phyloP scores from a whole-genome alignment of 768 basidiomycete species.

The Guyanaporus albipodus region DNA sequence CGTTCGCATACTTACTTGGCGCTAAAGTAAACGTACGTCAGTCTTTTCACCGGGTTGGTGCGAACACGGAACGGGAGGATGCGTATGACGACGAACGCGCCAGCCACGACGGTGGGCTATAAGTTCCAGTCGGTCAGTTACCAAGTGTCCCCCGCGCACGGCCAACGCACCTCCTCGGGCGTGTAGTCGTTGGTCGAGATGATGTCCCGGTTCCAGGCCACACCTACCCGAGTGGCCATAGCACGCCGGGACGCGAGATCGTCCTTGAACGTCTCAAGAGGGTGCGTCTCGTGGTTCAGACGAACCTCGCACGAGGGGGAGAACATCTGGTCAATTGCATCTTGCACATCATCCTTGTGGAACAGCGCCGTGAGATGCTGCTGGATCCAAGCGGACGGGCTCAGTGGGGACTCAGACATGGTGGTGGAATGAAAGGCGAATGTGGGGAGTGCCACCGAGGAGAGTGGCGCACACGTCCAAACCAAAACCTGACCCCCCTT shows the following conservation, averaged over 20 bases:
- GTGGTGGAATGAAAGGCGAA: no score
- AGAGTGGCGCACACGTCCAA: no score
- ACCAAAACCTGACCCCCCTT: no score
- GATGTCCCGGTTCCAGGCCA: constrained; percentile 35
- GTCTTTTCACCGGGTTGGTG: constrained; percentile 34
- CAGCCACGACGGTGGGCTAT: constrained; percentile 38
- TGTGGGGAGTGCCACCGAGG: background rate
- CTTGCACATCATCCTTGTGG: constrained; percentile 11
- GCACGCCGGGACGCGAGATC: constrained; percentile 20
- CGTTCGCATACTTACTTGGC: constrained; percentile 31
- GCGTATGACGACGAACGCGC: constrained; percentile 38
- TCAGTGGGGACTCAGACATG: constrained; percentile 1
- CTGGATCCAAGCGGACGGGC: constrained; percentile 28
- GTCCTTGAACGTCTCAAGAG: constrained; percentile 28
- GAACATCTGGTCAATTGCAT: constrained; percentile 31
- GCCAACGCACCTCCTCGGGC: constrained; percentile 20
- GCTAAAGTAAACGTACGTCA: constrained; percentile 35
- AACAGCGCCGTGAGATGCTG: constrained; percentile 29
- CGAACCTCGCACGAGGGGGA: constrained; percentile 33
- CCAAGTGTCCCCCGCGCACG: background rate
- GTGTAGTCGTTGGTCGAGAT: constrained; percentile 28
- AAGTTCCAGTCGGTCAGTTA: no score
- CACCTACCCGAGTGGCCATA: constrained; percentile 15
- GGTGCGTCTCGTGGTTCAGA: constrained; percentile 26
- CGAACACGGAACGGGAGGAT: constrained; percentile 40